These are phyloP conservation scores for Saturnispora mendoncae DNA, from an alignment of 805 yeast genomes.

Conservation along the genomic window DNA sequence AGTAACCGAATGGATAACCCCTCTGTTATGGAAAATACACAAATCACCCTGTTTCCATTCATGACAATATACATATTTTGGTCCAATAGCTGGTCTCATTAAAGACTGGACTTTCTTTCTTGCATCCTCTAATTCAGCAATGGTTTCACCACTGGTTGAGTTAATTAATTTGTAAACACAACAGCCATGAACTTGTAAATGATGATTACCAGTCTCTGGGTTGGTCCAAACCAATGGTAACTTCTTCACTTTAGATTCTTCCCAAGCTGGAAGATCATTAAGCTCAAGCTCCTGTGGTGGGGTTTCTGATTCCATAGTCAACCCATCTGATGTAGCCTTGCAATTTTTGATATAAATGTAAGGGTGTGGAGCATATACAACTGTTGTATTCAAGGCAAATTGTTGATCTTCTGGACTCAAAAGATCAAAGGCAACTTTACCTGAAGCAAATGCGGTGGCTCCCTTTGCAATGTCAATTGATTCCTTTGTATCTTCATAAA, in stretches of 20 bases:
- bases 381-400: constrained; percentile 67
- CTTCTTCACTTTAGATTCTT: constrained; percentile 62
- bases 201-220: constrained; percentile 75
- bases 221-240: constrained; percentile 90
- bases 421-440: constrained; percentile 65
- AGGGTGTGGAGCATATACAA: constrained; percentile 88
- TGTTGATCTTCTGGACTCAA: constrained; percentile 64
- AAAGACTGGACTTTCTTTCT: constrained; percentile 61
- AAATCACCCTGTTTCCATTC: constrained; percentile 79
- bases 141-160: constrained; percentile 48
- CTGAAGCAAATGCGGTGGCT: constrained; percentile 83
- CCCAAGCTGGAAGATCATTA: constrained; percentile 76
- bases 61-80: constrained; percentile 68
- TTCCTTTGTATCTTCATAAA: constrained; percentile 60
- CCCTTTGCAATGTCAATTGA: constrained; percentile 65
- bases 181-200: constrained; percentile 82
- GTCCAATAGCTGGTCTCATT: constrained; percentile 81
- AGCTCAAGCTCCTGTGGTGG: constrained; percentile 55
- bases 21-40: constrained; percentile 79
- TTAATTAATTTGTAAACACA: constrained; percentile 60
- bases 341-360: constrained; percentile 78
- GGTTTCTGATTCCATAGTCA: constrained; percentile 69
- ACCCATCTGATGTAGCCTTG: constrained; percentile 75
- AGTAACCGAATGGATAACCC: constrained; percentile 88
- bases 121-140: constrained; percentile 60